A percentile compares a stretch with the other conserved stretches of the same genome.
Conservation (phyloP, 2,329 filamentous ascomycete genomes). For the Scedosporium minutisporum region DNA sequence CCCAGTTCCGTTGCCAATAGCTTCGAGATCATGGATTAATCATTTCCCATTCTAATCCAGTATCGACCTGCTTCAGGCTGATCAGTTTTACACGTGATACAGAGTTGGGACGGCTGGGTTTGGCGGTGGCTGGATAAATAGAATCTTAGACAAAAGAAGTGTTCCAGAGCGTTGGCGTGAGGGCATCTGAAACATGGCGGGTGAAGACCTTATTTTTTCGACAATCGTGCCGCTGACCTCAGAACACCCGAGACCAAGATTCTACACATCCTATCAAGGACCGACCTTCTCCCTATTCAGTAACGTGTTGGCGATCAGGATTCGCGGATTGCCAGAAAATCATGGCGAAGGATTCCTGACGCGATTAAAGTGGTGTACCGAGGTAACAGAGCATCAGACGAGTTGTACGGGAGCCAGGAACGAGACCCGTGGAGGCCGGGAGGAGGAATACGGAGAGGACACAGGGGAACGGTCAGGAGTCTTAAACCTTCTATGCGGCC, state of each 20-base stretch:
- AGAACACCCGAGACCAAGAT: background rate
- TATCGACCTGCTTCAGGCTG: background rate
- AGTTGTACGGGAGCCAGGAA: background rate
- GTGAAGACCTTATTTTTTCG: background rate
- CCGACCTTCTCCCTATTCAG: background rate
- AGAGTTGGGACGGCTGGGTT: background rate
- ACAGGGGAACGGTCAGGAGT: background rate
- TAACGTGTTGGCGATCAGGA: background rate
- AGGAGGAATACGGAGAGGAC: background rate
- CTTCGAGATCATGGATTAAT: no score
- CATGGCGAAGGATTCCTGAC: background rate
- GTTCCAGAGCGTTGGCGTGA: slow-evolving; percentile 2
- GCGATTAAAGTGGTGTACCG: background rate
- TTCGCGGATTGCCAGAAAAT: background rate
- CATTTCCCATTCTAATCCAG: no score
- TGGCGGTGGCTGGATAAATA: background rate
- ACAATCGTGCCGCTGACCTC: background rate
- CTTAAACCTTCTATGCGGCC: background rate
- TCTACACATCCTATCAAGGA: background rate
- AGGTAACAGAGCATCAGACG: background rate
- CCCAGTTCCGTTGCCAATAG: no score
- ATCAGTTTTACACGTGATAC: slow-evolving; percentile 1
- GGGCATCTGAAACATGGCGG: slow-evolving; percentile 3
- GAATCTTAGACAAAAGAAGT: background rate
- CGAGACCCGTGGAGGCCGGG: background rate